A percentile compares a stretch with the other conserved stretches of the same genome.
These are phyloP conservation scores for Psidium friedrichsthalianum DNA, from an alignment of 345 rosid species.

Conservation along the genomic window DNA sequence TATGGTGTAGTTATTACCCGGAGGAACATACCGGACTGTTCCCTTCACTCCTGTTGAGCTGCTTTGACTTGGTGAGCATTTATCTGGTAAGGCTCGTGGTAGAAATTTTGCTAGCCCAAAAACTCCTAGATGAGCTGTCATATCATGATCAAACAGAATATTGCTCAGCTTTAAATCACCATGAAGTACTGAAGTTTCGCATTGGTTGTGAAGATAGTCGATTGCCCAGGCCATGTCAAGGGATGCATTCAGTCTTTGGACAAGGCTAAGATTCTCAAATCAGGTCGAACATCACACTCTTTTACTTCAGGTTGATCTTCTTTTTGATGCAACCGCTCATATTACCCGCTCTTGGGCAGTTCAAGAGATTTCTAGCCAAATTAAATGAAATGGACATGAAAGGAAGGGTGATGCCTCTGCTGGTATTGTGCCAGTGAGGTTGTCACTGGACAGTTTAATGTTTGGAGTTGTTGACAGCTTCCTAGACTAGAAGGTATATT, in stretches of 20 bases:
- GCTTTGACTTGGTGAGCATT: not conserved
- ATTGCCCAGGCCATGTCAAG: slow-evolving; percentile 5
- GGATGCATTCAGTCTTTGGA: slow-evolving; percentile 6
- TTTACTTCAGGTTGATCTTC: not conserved
- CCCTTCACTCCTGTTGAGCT: slow-evolving; percentile 29
- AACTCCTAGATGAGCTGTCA: slow-evolving; percentile 6
- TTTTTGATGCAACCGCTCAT: slow-evolving; percentile 3
- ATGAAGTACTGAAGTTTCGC: slow-evolving; percentile 6
- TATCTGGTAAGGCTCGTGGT: not conserved
- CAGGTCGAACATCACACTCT: not conserved
- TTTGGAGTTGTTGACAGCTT: not conserved
- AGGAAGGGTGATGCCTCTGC: not conserved
- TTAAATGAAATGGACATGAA: not conserved
- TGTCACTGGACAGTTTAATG: not conserved
- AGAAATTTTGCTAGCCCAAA: slow-evolving; percentile 9
- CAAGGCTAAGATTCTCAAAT: not conserved
- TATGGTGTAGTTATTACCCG: slow-evolving; percentile 9
- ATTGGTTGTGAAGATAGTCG: slow-evolving; percentile 9
- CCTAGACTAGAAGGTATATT: slow-evolving; percentile 1
- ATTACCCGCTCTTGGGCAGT: not conserved
- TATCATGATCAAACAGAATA: slow-evolving; percentile 7
- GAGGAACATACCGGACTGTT: slow-evolving; percentile 32
- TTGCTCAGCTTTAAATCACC: slow-evolving; percentile 12
- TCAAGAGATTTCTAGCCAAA: not conserved
- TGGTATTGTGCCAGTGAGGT: slow-evolving; percentile 4